Conservation (phyloP, 2,329 filamentous ascomycete genomes). For the Orbilia quercus region DNA sequence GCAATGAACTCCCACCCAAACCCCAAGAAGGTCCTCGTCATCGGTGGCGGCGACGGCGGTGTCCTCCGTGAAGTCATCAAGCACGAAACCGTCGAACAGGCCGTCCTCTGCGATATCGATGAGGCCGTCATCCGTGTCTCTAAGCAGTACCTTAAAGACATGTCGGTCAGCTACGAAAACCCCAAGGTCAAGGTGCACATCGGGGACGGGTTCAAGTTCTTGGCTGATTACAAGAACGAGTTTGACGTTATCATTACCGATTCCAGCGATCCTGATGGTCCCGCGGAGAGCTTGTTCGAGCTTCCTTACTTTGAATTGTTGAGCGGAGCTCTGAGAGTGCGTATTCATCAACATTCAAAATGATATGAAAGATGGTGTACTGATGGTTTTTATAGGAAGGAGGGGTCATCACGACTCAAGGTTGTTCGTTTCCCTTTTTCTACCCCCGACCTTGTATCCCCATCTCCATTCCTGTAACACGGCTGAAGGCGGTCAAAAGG, state of each 20-base stretch:
- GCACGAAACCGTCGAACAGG: conserved; percentile 96
- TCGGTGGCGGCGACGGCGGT: conserved; percentile 96
- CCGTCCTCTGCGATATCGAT: conserved; percentile 97
- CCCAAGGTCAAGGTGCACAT: conserved; percentile 92
- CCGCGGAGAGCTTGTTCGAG: conserved; percentile 95
- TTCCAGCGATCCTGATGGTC: conserved; percentile 95
- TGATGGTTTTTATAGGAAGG: conserved; percentile 76
- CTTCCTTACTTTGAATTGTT: conserved; percentile 98
- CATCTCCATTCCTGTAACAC: conserved; percentile 57
- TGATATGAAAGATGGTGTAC: not conserved
- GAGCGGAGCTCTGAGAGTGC: conserved; percentile 71
- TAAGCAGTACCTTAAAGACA: conserved; percentile 95
- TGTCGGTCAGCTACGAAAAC: conserved; percentile 93
- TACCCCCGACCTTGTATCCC: conserved; percentile 61
- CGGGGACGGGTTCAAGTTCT: conserved; percentile 98
- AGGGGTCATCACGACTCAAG: conserved; percentile 99
- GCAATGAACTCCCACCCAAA: conserved; percentile 98
- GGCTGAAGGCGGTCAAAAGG: conserved; percentile 49
- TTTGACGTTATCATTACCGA: conserved; percentile 99
- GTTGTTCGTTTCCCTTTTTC: conserved; percentile 91
- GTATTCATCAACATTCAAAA: not conserved
- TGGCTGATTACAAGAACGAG: conserved; percentile 93
- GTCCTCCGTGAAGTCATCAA: conserved; percentile 99
- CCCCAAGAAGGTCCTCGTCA: conserved; percentile 98
- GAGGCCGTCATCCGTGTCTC: conserved; percentile 98